Evolutionary conservation across 495 filamentous ascomycete species (phyloP).

Genomic region (Pseudomonodictys pantanalensis): DNA sequence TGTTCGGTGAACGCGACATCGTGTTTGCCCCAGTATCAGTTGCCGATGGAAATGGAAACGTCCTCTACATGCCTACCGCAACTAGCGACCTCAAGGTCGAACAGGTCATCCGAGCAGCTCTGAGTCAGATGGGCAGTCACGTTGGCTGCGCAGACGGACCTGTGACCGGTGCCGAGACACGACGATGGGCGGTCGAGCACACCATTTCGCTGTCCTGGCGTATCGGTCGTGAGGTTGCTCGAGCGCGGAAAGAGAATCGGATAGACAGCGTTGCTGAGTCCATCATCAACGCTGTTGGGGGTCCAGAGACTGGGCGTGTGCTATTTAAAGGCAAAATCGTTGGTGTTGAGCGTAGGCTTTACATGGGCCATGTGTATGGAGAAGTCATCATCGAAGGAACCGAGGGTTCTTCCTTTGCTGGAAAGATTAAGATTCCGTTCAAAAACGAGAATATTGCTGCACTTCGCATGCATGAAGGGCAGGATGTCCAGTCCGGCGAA

Average conservation of each 20-base stretch:
- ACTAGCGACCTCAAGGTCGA: conserved; percentile 37
- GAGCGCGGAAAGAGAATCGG: conserved; percentile 48
- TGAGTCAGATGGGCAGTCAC: conserved; percentile 32
- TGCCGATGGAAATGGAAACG: conserved; percentile 51
- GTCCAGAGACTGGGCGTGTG: conserved; percentile 50
- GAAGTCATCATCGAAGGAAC: conserved; percentile 53
- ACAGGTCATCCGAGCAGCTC: conserved; percentile 32
- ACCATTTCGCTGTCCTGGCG: conserved; percentile 55
- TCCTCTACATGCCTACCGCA: conserved; percentile 46
- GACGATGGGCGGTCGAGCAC: conserved; percentile 51
- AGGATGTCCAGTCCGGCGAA: conserved; percentile 16
- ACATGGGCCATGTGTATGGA: conserved; percentile 55
- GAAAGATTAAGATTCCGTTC: conserved; percentile 56
- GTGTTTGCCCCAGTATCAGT: conserved; percentile 39
- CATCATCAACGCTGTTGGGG: conserved; percentile 58
- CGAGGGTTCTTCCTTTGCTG: conserved; percentile 31
- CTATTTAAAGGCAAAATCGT: conserved; percentile 62
- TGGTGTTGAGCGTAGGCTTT: conserved; percentile 53
- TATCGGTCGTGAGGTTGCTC: conserved; percentile 53
- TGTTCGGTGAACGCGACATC: conserved; percentile 50
- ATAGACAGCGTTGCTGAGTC: conserved; percentile 52
- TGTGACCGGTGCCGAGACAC: conserved; percentile 50
- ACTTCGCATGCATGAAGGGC: conserved; percentile 40
- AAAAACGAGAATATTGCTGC: conserved; percentile 65
- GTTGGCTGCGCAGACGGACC: conserved; percentile 50